A percentile compares a stretch with the other conserved stretches of the same genome.
Evolutionary conservation across 306 rosid species (phyloP).

Genomic region (Sesbania bispinosa): DNA sequence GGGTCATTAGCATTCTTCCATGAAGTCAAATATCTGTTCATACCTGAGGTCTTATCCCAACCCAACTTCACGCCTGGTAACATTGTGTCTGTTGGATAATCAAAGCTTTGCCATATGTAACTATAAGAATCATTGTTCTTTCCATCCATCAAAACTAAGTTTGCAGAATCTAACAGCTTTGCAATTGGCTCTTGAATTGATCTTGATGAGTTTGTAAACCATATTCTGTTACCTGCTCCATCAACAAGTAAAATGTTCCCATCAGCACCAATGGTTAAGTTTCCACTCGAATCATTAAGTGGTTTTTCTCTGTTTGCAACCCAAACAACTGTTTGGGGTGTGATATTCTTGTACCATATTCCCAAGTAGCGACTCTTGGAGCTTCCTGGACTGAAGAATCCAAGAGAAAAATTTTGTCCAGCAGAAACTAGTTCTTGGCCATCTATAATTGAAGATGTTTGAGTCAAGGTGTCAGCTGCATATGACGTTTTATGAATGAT

Average conservation of each 20-base stretch:
- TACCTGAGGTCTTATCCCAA: conserved; percentile 23
- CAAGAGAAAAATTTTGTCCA: conserved; percentile 24
- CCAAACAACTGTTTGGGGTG: conserved; percentile 35
- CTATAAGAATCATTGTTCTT: background rate
- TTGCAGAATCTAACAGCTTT: conserved; percentile 24
- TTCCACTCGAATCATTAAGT: too few relatives aligned
- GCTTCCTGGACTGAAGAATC: too few relatives aligned
- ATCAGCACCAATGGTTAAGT: too few relatives aligned
- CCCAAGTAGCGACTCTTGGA: conserved; percentile 25
- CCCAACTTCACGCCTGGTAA: conserved; percentile 30
- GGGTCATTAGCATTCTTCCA: conserved; percentile 36
- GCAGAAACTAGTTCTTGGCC: conserved; percentile 28
- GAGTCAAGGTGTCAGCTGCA: conserved; percentile 22
- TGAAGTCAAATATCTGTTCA: conserved; percentile 20
- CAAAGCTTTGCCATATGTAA: too few relatives aligned
- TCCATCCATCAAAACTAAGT: conserved; percentile 28
- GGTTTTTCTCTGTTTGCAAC: too few relatives aligned
- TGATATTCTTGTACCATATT: conserved; percentile 27
- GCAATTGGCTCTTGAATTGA: too few relatives aligned
- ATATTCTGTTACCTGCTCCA: conserved; percentile 8
- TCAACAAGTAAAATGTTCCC: conserved; percentile 30
- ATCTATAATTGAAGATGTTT: conserved; percentile 5
- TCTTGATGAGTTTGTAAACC: conserved; percentile 20
- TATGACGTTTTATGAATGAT: background rate
- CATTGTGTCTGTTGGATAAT: conserved; percentile 27